Evolutionary conservation across 371 early-diverging fungal genomes (phyloP), one percentile per base, ranked within the genome.

Genomic region (Circinella minor): DNA sequence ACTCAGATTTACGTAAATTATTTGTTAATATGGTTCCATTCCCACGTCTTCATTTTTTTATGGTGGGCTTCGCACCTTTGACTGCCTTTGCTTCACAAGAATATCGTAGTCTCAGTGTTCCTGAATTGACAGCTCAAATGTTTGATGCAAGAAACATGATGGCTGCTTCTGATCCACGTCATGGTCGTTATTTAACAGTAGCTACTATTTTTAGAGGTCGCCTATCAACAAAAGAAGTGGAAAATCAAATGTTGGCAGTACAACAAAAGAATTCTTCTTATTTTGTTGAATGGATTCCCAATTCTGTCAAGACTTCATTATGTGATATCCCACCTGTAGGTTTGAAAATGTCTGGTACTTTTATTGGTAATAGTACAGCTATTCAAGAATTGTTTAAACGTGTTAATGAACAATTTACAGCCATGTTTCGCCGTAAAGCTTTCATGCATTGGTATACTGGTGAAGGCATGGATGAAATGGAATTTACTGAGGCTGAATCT

Each of bases 271-370:
- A 96, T 89, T 91, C 93, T 46, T 88, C 94, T n/a, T 94, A 95
- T 90, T 99, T 99, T 85, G 99, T 98, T 55, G 99, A 98, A 81
- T 99, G 99, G 99, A 98, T 99, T 78, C 99, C 99, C 74, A 97
- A 96, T 92, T 98, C 97, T 85, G 96, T 98, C 80, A 98, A 99
- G 89, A 97, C 98, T 10, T 96, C 98, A 68, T 96, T 98, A 46
- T 99, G 99, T 84, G 96, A 98, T 75, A 96, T 99, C 75, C 95
- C 98, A 67, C 99, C 99, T 65, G 90, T 89, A 67, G 98, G 97
- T 61, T 90, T 97, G 71, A 94, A 96, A 78, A 97, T 98, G 98
- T 94, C 96, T 54, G 96, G 94, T 71, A 99, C 99, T 38, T 99
- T 99, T 80, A 94, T 99, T 81, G 99, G 98, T 69, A 99, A 99